Base-by-base conservation (phyloP, 1,284 basidiomycete species). In the Marasmius oreades region DNA sequence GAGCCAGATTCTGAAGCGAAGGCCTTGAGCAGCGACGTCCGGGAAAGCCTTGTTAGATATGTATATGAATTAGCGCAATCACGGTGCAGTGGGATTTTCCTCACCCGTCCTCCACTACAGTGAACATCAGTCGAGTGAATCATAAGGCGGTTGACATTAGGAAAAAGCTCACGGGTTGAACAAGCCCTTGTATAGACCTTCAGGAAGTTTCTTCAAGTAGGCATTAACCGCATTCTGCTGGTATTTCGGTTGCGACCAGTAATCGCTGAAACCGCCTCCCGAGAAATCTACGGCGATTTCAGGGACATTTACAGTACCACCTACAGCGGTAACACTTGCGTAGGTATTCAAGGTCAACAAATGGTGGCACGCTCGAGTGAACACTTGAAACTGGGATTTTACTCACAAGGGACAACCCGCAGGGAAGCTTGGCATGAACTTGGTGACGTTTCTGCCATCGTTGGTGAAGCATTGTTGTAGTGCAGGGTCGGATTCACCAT, bases 261-360 rank as follows among this genome's bases (percentile, higher is more conserved):
- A 76, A 64, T 86, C 75, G 63, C 80, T 82, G 72, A 88, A 88
- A 31, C 86, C 86, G 31, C 84, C 86, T 16, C 86, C 86, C 47
- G 80, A 82, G 67, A 82, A 80, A 61, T 59, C 67, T 0, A 77
- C 75, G 1, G 75, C 76, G 5, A 72, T 66, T 65, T 83, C 80
- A 1, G 79, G 79, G 11, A 81, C 69, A 39, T 70, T 61, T 24
- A 66, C 67, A 1, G 80, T 82, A 6, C 76, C 81, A 5, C 81
- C 82, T 10, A 83, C 80, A 1, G 79, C 63, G 3, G 75, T 77
- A 6, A 77, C 73, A 55, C 74, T 75, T 45, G 28, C 37, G n/a
- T n/a, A n/a, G n/a, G n/a, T n/a, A 46, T 48, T 36, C 26, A 6
- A n/a, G n/a, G 36, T n/a, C 54, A 24, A 34, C 20, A 46, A 2